Evolutionary conservation across 441 rosid genomes (phyloP), one percentile per base, ranked within the genome.

Genomic region (Pelargonium citronellum): DNA sequence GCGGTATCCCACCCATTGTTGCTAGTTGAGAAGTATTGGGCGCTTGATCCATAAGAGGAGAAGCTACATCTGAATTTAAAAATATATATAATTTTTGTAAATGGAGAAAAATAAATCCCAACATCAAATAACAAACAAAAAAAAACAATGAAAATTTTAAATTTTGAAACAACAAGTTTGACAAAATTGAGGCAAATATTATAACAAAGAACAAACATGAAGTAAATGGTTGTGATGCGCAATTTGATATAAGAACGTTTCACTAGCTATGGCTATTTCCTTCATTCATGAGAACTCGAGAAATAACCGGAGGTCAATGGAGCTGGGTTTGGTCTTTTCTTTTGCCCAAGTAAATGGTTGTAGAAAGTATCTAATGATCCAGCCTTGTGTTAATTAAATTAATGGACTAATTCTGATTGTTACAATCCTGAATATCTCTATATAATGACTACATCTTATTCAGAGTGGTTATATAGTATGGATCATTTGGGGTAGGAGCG

Each of bases 21-120:
- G 82, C 75, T 53, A 72, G 74, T 60, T 69, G 86, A 61, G 95
- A 77, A 68, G 71, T 47, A 58, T 74, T 73, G 62, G 71, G 61
- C 24, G 79, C 67, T 66, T 77, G 78, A 57, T 72, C 85, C 16
- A 72, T 30, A 13, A 22, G 64, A 67, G 58, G 58, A 63, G 75
- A 64, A 71, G 53, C 74, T 62, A 24, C 73, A 84, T 77, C 92
- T 86, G 81, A 72, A 75, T 60, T 63, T 22, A 61, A 74, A 44
- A 46, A 78, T 43, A 67, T 53, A 61, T 49, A 75, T 16, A 30
- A 30, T 30, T 30, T 30, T 30, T 49, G 55, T 73, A 37, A 47
- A 37, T 43, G 47, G 44, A 11, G 71, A 69, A n/a, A 51, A 5
- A 8, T 78, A 30, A 60, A 64, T 64, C 24, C 5, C 63, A n/a